phyloP scores from a whole-genome alignment of 129 eudicot species.

The Ambrosia trifida region DNA sequence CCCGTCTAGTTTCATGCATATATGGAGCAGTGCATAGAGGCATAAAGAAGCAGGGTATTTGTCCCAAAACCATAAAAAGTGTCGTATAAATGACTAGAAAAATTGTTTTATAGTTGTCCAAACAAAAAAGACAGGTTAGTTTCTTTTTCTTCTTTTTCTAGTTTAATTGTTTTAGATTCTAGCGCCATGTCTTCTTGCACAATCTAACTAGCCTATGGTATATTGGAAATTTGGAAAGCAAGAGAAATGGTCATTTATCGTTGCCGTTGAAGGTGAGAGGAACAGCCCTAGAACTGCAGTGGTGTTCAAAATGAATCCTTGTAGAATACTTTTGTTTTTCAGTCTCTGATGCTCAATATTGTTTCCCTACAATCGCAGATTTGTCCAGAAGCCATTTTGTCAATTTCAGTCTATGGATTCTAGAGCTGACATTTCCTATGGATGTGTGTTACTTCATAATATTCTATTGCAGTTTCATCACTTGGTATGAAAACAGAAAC shows the following conservation, averaged over 20 bases:
- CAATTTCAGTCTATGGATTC: slow-evolving; percentile 55
- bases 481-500: slow-evolving; percentile 47
- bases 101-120: not conserved
- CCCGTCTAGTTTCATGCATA: not conserved
- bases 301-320: slow-evolving; percentile 28
- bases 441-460: slow-evolving; percentile 42
- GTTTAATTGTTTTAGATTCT: not conserved
- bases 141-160: not conserved
- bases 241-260: slow-evolving; percentile 18
- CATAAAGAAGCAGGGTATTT: not conserved
- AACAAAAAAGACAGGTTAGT: not conserved
- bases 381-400: slow-evolving; percentile 55
- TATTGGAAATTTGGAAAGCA: slow-evolving; percentile 4
- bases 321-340: slow-evolving; percentile 30
- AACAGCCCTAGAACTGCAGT: slow-evolving; percentile 36
- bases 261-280: slow-evolving; percentile 50
- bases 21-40: not conserved
- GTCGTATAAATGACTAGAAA: not conserved
- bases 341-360: slow-evolving; percentile 60
- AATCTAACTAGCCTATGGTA: slow-evolving; percentile 22
- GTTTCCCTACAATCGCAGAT: slow-evolving; percentile 77
- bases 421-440: slow-evolving; percentile 50
- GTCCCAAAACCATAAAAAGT: not conserved
- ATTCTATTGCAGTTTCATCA: slow-evolving; percentile 48
- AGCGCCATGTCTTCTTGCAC: slow-evolving; percentile 8